Evolutionary conservation across 2,329 filamentous ascomycete genomes (phyloP), one percentile per base, ranked within the genome.

Genomic region (Aspergillus ochraceoroseus): DNA sequence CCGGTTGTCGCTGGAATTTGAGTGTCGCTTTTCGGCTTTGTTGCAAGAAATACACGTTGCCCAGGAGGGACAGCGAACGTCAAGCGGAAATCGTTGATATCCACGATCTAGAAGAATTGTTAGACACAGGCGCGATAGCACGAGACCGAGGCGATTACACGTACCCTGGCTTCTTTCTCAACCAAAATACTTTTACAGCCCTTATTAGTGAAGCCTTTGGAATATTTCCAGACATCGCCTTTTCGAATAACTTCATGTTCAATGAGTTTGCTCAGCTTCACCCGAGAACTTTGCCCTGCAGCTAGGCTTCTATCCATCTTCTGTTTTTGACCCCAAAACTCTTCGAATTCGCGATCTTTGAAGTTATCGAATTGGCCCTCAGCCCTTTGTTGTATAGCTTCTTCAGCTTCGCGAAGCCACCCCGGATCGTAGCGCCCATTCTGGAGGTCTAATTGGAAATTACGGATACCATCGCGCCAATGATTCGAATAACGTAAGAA

Each of bases 291-390:
- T 41, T 71, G 64, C 3, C 70, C 70, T 6, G 70, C 65, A 37
- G 55, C n/a, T 12, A 64, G 45, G 6, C 42, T 43, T 23, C 47
- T 49, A 29, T 57, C 51, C 23, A 65, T 43, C 43, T 61, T 67
- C 55, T 69, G 67, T 47, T 75, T 76, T 55, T 77, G 72, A 0
- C 76, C 77, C 74, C 76, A 81, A 49, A 73, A 76, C 40, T 67
- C 57, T 55, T 81, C 75, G 9, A 71, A 72, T 43, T 78, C 71
- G 31, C 64, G 57, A 31, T 72, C 70, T 56, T 79, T 74, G 61
- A 72, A 77, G 4, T 63, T 62, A 49, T 83, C 77, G 46, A 75
- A 83, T 5, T 68, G 66, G 0, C 80, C 80, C 0, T 64, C 61
- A 1, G 65, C 66, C 7, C 79, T 68, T 45, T 74, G 67, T 35